Conservation (phyloP, 257 asterid species). For the Penstemon davidsonii region DNA sequence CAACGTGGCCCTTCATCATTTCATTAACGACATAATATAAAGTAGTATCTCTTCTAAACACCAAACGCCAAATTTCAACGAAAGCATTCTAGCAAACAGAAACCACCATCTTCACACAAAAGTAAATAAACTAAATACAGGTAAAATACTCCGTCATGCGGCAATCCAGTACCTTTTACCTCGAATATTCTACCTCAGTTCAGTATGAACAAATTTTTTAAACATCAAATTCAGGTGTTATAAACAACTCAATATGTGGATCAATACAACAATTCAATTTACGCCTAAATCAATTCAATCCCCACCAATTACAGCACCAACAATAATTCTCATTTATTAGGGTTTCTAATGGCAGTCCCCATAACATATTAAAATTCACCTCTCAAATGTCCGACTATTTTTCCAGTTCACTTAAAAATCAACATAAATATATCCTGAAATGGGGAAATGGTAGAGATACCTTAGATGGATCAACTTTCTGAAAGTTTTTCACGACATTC, state of each 20-base stretch:
- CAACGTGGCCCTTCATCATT: not conserved
- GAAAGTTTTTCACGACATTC: slow-evolving; percentile 63
- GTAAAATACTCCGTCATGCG: not conserved
- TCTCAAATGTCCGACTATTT: no score
- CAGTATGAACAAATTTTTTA: not conserved
- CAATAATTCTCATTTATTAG: not conserved
- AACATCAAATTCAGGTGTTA: not conserved
- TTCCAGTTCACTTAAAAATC: no score
- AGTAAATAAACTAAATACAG: not conserved
- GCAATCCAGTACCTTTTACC: not conserved
- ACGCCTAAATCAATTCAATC: no score
- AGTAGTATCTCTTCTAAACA: slow-evolving; percentile 1
- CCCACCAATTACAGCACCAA: no score
- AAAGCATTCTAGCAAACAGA: not conserved
- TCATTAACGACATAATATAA: not conserved
- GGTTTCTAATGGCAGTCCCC: not conserved
- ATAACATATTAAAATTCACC: no score
- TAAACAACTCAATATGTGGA: not conserved
- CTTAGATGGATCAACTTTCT: slow-evolving; percentile 82
- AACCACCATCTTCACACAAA: not conserved
- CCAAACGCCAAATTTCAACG: not conserved
- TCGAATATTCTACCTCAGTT: slow-evolving; percentile 4
- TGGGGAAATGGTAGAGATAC: slow-evolving; percentile 24
- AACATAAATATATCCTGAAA: not conserved
- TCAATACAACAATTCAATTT: not conserved